These are phyloP conservation scores for Tolypocladium tundrense DNA, from an alignment of 2,329 filamentous ascomycete species.

Conservation along the genomic window DNA sequence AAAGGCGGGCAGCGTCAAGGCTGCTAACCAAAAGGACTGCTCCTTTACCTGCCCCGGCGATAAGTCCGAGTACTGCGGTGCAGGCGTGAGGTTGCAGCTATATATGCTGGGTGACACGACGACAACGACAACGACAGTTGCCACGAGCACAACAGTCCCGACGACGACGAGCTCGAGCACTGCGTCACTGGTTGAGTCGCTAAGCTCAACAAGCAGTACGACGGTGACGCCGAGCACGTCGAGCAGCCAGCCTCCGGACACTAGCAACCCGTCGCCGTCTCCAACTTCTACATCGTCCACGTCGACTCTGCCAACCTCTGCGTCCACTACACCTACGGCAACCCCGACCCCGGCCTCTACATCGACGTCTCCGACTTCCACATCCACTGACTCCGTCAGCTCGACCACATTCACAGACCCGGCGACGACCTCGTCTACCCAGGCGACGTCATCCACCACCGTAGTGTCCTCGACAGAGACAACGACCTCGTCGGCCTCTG, in stretches of 20 bases:
- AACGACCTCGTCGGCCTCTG: conserved; percentile 7
- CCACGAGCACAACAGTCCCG: not conserved
- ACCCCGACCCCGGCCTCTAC: not conserved
- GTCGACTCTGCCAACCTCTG: not conserved
- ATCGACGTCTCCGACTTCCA: not conserved
- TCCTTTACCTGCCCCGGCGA: conserved; percentile 22
- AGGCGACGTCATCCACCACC: not conserved
- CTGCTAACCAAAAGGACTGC: conserved; percentile 20
- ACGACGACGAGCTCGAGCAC: conserved; percentile 1
- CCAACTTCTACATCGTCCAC: not conserved
- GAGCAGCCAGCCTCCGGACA: not conserved
- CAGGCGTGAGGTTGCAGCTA: conserved; percentile 19
- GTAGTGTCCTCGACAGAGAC: not conserved
- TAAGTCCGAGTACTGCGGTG: conserved; percentile 23
- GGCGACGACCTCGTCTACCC: not conserved
- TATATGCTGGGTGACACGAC: conserved; percentile 13
- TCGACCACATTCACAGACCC: not conserved
- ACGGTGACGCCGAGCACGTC: not conserved
- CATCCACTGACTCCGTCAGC: not conserved
- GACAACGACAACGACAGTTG: not conserved
- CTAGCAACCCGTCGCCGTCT: not conserved
- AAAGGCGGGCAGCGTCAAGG: conserved; percentile 14
- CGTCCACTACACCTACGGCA: not conserved
- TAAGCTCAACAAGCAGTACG: not conserved
- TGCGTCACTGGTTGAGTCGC: no score